phyloP scores from a whole-genome alignment of 129 eudicot genomes.

The Oenanthe sinensis region DNA sequence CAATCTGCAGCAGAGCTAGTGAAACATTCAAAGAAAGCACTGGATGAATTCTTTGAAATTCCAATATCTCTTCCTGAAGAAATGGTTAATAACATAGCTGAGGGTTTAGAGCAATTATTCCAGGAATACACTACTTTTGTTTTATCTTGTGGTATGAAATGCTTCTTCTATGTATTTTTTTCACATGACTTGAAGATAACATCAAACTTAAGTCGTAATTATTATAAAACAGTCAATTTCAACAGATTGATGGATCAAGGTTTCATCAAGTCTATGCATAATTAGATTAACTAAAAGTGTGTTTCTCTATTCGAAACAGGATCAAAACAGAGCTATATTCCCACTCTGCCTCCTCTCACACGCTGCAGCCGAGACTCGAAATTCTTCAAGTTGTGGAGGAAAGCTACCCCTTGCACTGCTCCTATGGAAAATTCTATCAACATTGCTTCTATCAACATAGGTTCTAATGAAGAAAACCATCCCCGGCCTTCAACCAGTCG shows the following conservation, averaged over 20 bases:
- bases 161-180: background rate
- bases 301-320: constrained; percentile 26
- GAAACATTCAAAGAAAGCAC: constrained; percentile 46
- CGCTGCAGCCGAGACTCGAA: constrained; percentile 71
- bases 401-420: constrained; percentile 57
- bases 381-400: constrained; percentile 63
- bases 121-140: constrained; percentile 54
- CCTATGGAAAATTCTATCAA: constrained; percentile 27
- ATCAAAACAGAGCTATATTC: constrained; percentile 76
- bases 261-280: background rate
- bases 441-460: constrained; percentile 10
- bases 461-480: constrained; percentile 36
- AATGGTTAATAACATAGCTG: constrained; percentile 51
- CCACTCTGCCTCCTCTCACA: constrained; percentile 88
- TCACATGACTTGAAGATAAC: background rate
- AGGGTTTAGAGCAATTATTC: constrained; percentile 53
- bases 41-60: constrained; percentile 65
- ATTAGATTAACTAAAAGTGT: background rate
- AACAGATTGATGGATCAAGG: background rate
- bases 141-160: constrained; percentile 72
- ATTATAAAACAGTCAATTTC: background rate
- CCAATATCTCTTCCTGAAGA: constrained; percentile 55
- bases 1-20: constrained; percentile 73
- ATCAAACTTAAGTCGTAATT: no score
- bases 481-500: constrained; percentile 89